Conservation (phyloP, 805 yeast genomes). For the Lachancea cidri region DNA sequence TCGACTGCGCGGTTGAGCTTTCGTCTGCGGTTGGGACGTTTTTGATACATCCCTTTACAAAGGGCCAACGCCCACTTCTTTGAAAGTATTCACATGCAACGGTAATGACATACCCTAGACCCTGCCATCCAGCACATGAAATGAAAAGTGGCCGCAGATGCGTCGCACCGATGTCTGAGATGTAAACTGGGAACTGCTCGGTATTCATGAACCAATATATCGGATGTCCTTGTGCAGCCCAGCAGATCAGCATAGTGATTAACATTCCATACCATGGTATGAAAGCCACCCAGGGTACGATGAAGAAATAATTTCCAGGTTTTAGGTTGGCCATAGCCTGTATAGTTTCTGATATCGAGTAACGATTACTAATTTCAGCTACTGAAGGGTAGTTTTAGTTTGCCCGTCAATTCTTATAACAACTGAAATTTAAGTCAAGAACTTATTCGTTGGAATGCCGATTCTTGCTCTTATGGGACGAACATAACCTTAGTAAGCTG, state of each 20-base stretch:
- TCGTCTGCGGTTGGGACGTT: conserved; percentile 38
- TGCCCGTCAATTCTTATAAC: background rate
- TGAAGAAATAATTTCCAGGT: conserved; percentile 41
- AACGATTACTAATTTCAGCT: too few relatives aligned
- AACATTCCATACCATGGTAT: conserved; percentile 91
- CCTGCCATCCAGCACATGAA: conserved; percentile 71
- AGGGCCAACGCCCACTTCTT: conserved; percentile 47
- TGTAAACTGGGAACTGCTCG: conserved; percentile 53
- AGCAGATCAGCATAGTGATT: conserved; percentile 65
- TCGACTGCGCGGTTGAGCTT: conserved; percentile 7
- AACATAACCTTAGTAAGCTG: background rate
- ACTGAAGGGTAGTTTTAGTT: too few relatives aligned
- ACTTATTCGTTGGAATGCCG: background rate
- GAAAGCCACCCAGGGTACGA: conserved; percentile 61
- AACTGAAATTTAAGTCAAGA: background rate
- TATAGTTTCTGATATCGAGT: too few relatives aligned
- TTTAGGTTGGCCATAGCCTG: conserved; percentile 2
- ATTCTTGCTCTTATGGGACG: background rate
- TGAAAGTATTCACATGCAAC: conserved; percentile 57
- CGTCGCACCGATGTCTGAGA: conserved; percentile 87
- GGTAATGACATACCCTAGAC: conserved; percentile 62
- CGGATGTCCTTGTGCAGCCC: conserved; percentile 82
- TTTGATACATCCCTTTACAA: conserved; percentile 10
- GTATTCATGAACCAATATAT: conserved; percentile 50
- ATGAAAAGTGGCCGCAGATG: conserved; percentile 81